A percentile compares a stretch with the other conserved stretches of the same genome.
phyloP scores from a whole-genome alignment of 176 grass and related monocot species.

The Triticum dicoccoides region DNA sequence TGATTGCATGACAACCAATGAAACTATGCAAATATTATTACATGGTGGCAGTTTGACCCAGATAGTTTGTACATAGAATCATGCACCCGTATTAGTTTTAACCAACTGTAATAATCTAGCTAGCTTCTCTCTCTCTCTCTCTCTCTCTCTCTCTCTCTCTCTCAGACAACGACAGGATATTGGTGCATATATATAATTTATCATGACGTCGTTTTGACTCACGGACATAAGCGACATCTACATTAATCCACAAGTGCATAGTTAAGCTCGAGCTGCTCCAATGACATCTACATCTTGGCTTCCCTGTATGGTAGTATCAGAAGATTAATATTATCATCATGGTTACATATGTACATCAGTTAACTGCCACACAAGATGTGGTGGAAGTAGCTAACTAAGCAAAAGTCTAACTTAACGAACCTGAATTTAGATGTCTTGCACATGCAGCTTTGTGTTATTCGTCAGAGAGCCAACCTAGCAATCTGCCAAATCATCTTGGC shows the following conservation, averaged over 20 bases:
- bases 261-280: background rate
- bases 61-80: background rate
- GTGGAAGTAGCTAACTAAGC: background rate
- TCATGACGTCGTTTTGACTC: constrained; percentile 5
- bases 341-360: background rate
- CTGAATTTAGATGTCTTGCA: constrained; percentile 1
- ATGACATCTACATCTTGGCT: background rate
- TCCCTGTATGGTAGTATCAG: background rate
- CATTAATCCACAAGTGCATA: background rate
- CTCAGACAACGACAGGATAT: background rate
- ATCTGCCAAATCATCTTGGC: constrained; percentile 11
- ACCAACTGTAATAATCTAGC: background rate
- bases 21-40: background rate
- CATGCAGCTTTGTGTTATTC: background rate
- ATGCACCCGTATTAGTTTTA: background rate
- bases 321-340: background rate
- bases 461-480: background rate
- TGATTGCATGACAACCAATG: background rate
- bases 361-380: background rate
- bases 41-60: background rate
- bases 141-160: too few species aligned
- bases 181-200: background rate
- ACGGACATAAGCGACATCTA: background rate
- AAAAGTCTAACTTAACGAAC: background rate
- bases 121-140: background rate